Evolutionary conservation across 305 asterid species (phyloP), one percentile per base, ranked within the genome.

Genomic region (Solanum hybrid): DNA sequence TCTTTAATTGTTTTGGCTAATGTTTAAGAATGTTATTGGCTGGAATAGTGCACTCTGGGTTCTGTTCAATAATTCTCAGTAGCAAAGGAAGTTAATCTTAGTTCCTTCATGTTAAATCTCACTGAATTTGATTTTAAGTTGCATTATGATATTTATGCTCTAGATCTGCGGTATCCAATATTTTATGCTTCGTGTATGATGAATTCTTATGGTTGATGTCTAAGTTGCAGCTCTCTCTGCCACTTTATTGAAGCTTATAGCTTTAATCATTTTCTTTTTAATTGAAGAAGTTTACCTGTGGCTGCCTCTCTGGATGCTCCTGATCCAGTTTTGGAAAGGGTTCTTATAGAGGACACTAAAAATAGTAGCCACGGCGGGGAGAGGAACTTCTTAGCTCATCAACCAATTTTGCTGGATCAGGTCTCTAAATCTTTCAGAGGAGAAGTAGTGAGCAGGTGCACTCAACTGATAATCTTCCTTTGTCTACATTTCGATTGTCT

Each of bases 391-490:
- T 64, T 79, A 74, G 89, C 64, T 86, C 90, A 92, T 87, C 95
- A 90, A 87, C 89, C 90, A 36, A 90, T 90, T 90, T 88, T 81
- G 22, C 61, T 89, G 81, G 96, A 94, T 89, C 95, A 92, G 91
- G 91, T 92, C 90, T 89, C 92, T 20, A 91, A 92, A 91, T 94
- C 95, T 85, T 90, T 92, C 87, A 91, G 95, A 92, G 91, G 96
- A 93, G 96, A 94, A 75, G 75, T 92, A 90, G 90, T 91, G 81
- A 91, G 90, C 94, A 95, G 96, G 98, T 95, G 88, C 78, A 90
- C 84, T 89, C 88, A 89, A 76, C 67, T 29, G 29, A 69, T 73
- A 84, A 57, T 29, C 87, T 46, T 84, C 74, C 40, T 29, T 84
- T 46, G 29, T 20, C 40, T 81, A 57, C 26, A 29, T 71, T 71